These are phyloP conservation scores for Cicer judaicum DNA, from an alignment of 306 rosid species.

Conservation along the genomic window DNA sequence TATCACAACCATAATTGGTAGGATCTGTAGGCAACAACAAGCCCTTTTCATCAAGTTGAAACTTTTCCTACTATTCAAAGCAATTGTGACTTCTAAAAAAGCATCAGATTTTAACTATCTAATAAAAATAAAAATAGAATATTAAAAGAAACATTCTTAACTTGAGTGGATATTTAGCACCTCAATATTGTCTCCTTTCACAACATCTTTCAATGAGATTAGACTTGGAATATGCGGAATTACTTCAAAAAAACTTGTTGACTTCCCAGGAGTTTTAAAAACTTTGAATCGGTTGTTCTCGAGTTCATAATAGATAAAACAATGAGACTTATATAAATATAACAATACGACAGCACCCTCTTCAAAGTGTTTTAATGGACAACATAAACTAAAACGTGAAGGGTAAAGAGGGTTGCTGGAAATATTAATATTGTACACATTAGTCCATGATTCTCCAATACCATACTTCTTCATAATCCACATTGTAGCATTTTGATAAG, in stretches of 20 bases:
- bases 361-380: background rate
- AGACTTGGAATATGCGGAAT: constrained; percentile 11
- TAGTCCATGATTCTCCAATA: constrained; percentile 31
- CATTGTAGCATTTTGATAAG: background rate
- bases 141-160: background rate
- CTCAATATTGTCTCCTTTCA: constrained; percentile 5
- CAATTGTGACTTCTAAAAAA: background rate
- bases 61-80: too few relatives aligned
- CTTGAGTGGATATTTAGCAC: constrained; percentile 5
- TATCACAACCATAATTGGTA: too few relatives aligned
- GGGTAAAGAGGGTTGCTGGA: accelerated
- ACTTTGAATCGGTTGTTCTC: background rate
- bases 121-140: background rate
- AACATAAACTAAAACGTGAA: background rate
- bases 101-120: background rate
- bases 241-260: too few relatives aligned
- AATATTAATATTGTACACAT: background rate
- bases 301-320: background rate
- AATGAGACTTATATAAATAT: background rate
- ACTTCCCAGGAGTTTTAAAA: background rate
- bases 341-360: background rate
- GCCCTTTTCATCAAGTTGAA: too few relatives aligned
- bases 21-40: too few relatives aligned
- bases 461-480: constrained; percentile 39
- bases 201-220: constrained; percentile 8